Evolutionary conservation across 768 basidiomycete species (phyloP), one percentile per base, ranked within the genome.

Genomic region (Tylopilus felleus): DNA sequence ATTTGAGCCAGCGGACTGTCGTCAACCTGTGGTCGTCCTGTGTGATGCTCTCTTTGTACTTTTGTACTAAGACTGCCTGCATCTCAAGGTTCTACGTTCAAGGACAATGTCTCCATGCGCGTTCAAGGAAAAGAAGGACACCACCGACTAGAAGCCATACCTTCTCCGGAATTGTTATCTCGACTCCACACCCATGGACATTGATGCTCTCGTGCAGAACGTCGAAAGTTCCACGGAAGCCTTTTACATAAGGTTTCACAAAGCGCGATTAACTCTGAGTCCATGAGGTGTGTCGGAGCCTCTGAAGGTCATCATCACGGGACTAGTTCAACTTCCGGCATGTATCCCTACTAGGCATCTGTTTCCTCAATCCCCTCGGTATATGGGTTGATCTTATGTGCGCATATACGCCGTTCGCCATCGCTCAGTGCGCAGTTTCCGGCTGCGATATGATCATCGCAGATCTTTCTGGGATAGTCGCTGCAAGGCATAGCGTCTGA

Each of bases 221-320:
- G 14, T 53, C 53, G 49, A 56, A 28, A 10, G 16, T 16, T 10
- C 39, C 42, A 33, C 31, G 22, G 25, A 25, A 16, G 21, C 13
- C 49, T 52, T 64, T 64, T 56, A 51, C 57, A 60, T 46, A 64
- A 60, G 42, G 60, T 64, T 59, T 52, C 42, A 23, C 53, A 39
- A 41, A 29, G 16, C 12, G 23, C 5, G 57, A 55, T 62, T 49
- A 60, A 42, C 53, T 65, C 60, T 19, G 49, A 4, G 31, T 6
- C n/a, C 60, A 60, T 35, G 55, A 57, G 63, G 63, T 49, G 23
- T 14, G 35, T 53, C 40, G 56, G 62, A 50, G 23, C 43, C n/a
- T n/a, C n/a, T n/a, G 21, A 41, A 45, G 38, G 29, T 27, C 40
- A 36, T 47, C 60, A 59, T 50, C 60, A 59, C 52, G 48, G 27